Evolutionary conservation across 805 yeast genomes (phyloP), one percentile per base, ranked within the genome.

Genomic region (Candida mattraensis): DNA sequence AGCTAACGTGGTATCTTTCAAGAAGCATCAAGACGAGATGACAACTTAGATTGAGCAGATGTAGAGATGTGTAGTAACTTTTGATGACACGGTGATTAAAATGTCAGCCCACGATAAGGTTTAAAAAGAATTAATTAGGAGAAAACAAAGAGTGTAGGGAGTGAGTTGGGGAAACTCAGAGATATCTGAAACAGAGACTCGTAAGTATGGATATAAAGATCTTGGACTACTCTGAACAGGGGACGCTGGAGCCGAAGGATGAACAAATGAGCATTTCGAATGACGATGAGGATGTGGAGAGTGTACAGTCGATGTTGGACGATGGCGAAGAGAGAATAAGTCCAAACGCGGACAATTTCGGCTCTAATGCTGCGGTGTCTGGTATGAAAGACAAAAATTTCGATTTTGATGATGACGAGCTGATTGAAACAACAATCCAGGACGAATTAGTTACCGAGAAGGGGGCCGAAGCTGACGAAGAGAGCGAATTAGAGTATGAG

Each of bases 401-500:
- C 24, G 27, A 36, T 20, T 24, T 28, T 35, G 49, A 55, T 35
- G 40, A 59, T 43, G 42, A 52, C 49, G 50, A 57, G 40, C 38
- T 11, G 31, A 27, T 24, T 27, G 39, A 35, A 30, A 30, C 35
- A 21, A 5, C 38, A 20, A 18, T 28, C 21, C 18, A 24, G 17
- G 36, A 26, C 25, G 28, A 30, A 6, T 18, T 8, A 12, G 14
- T 26, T 26, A n/a, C 12, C 11, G 27, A 30, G 17, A 18, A 22
- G 16, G 36, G 31, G 11, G 30, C 18, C 5, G 28, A n/a, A 5
- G 32, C 9, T 20, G 37, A 42, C 17, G 40, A 35, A 33, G 54
- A 59, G 40, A 44, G 63, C 44, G 47, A 53, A 42, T 35, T 60
- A 48, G 53, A 60, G 44, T 44, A 54, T 39, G 55, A 64, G 45